phyloP scores from a whole-genome alignment of 371 early-diverging fungal species.

The Mortierella sp. region DNA sequence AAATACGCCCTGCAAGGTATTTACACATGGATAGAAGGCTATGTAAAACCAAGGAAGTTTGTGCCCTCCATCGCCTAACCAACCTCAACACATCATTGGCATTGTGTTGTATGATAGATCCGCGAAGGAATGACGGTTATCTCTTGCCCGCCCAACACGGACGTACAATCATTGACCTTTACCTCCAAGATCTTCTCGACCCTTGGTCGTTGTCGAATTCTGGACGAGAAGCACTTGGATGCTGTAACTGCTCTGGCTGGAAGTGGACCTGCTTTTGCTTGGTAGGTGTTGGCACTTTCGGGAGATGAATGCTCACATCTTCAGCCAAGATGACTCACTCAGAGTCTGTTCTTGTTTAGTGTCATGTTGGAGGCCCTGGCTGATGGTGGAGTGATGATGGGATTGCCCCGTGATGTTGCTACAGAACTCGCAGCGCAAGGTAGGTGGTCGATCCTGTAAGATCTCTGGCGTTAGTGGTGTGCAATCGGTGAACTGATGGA shows the following conservation, averaged over 20 bases:
- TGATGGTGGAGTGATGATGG: constrained; percentile 69
- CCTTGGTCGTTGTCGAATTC: constrained; percentile 56
- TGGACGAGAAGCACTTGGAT: constrained; percentile 65
- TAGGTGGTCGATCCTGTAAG: constrained; percentile 3
- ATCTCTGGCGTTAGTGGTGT: background rate
- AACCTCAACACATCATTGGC: too few species aligned
- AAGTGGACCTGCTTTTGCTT: constrained; percentile 65
- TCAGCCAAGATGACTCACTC: too few species aligned
- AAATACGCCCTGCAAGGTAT: constrained; percentile 64
- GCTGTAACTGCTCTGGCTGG: constrained; percentile 63
- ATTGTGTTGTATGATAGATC: constrained; percentile 33
- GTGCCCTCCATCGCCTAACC: background rate
- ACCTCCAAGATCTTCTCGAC: constrained; percentile 58
- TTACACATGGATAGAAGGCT: background rate
- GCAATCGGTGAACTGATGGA: background rate
- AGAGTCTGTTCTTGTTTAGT: too few species aligned
- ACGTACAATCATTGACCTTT: constrained; percentile 46
- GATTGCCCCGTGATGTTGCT: constrained; percentile 62
- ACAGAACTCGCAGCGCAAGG: constrained; percentile 63
- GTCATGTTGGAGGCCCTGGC: constrained; percentile 65
- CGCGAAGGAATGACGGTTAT: constrained; percentile 66
- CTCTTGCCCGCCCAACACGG: constrained; percentile 44
- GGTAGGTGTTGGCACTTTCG: too few species aligned
- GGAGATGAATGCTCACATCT: too few species aligned
- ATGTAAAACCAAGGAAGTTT: background rate